Base-by-base conservation (phyloP, 1,139 yeast genomes). In the Blastobotrys buckinghamii region DNA sequence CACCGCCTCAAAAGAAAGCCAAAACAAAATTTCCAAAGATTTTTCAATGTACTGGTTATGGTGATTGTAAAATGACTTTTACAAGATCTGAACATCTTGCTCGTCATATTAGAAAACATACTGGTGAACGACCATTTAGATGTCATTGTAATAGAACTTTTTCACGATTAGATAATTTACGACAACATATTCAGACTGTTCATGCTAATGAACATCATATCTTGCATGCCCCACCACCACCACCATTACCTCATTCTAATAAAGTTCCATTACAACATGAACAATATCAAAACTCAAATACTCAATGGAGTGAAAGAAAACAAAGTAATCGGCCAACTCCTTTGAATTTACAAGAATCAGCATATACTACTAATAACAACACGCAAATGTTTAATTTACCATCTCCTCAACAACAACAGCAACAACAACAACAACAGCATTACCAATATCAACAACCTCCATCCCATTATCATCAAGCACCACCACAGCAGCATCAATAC, bases 51-150 rank as follows among this genome's bases (percentile, higher is more conserved):
- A 73, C 84, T 1, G 96, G 96, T 4, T 89, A 78, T 63, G 89
- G 90, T 15, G 90, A 85, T 55, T 89, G 97, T 66, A 74, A 71
- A 50, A 90, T 89, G 96, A 78, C 90, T 12, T 90, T 89, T 64
- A 86, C 95, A 1, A 70, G 96, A 52, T 81, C 88, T 16, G 97
- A 90, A 64, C 97, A 90, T 66, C 74, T 90, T 58, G 96, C 96
- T 1, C 75, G 97, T 53, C 97, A 89, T 69, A 84, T 88, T 48
- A 72, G 97, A 46, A 90, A 89, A 62, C 97, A 89, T 64, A 89
- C 97, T 1, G 97, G 97, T 40, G 97, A 90, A 66, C 74, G 96
- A 50, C 97, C 97, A 1, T 90, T 88, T 65, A 81, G 87, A 49
- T 90, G 97, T 66, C 85, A 85, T 45, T 90, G 97, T 66, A 74